These are phyloP conservation scores for Coccomyxa sp. DNA, from an alignment of 139 green algal genomes.

Conservation along the genomic window DNA sequence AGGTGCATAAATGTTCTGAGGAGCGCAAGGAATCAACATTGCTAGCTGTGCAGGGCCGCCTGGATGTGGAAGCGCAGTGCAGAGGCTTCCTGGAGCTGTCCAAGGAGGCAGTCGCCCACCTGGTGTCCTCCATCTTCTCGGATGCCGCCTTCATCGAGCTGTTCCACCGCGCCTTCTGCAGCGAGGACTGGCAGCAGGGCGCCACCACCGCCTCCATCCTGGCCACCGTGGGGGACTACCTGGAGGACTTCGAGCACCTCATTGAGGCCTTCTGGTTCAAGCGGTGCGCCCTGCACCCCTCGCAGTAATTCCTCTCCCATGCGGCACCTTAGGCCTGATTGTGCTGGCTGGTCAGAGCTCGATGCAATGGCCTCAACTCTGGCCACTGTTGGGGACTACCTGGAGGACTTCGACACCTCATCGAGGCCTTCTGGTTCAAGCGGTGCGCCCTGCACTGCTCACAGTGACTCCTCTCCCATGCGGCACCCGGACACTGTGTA, in stretches of 20 bases:
- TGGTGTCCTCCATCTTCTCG: conserved; percentile 43
- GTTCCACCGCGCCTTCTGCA: conserved; percentile 36
- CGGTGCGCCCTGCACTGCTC: conserved; percentile 9
- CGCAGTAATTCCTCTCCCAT: background rate
- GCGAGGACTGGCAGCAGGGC: conserved; percentile 48
- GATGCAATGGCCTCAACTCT: background rate
- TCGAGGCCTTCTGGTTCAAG: too few relatives aligned
- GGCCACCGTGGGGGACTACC: conserved; percentile 76
- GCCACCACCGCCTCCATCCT: conserved; percentile 52
- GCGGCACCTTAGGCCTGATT: background rate
- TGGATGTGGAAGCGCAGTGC: conserved; percentile 66
- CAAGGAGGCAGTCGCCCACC: conserved; percentile 29
- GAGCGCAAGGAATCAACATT: too few relatives aligned
- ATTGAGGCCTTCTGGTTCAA: conserved; percentile 40
- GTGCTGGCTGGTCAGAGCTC: background rate
- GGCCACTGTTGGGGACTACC: too few relatives aligned
- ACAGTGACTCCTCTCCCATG: background rate
- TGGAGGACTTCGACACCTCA: too few relatives aligned
- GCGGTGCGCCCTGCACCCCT: conserved; percentile 8
- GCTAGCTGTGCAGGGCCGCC: conserved; percentile 22
- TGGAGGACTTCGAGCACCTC: conserved; percentile 50
- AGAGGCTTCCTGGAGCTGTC: conserved; percentile 64
- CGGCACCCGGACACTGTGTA: background rate
- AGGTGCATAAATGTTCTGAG: too few relatives aligned
- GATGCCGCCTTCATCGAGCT: conserved; percentile 46